These are phyloP conservation scores for Hanseniaspora occidentalis DNA, from an alignment of 805 yeast species.

Conservation along the genomic window DNA sequence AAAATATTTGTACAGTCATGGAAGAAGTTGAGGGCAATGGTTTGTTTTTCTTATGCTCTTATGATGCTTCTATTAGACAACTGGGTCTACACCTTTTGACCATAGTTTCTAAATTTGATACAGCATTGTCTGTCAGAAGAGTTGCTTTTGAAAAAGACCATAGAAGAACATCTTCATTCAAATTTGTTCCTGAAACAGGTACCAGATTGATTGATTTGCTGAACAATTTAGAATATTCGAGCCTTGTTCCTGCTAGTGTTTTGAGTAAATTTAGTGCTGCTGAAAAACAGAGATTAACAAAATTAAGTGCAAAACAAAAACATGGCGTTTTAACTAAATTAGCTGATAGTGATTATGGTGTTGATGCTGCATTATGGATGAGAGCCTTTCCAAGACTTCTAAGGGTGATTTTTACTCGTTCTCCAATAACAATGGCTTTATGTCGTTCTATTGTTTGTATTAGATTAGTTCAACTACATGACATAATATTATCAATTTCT, in stretches of 20 bases:
- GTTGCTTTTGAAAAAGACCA: conserved; percentile 19
- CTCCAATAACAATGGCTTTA: conserved; percentile 89
- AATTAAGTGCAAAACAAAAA: conserved; percentile 43
- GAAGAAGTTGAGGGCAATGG: conserved; percentile 97
- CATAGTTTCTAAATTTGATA: conserved; percentile 79
- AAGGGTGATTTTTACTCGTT: conserved; percentile 56
- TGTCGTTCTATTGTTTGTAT: conserved; percentile 87
- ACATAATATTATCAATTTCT: conserved; percentile 45
- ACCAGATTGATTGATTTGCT: conserved; percentile 65
- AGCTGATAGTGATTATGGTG: conserved; percentile 88
- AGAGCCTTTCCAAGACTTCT: conserved; percentile 70
- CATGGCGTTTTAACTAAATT: conserved; percentile 59
- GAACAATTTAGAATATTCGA: conserved; percentile 56
- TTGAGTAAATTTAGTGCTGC: conserved; percentile 48
- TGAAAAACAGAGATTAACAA: conserved; percentile 60
- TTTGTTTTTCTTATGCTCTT: conserved; percentile 78
- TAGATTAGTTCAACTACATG: conserved; percentile 75
- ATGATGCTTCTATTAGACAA: conserved; percentile 63
- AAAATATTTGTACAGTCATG: conserved; percentile 67
- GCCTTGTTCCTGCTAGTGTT: conserved; percentile 40
- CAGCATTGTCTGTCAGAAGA: conserved; percentile 51
- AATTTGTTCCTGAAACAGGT: conserved; percentile 69
- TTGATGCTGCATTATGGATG: conserved; percentile 95
- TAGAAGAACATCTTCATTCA: conserved; percentile 44
- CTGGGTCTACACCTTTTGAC: conserved; percentile 64